A percentile compares a stretch with the other conserved stretches of the same genome.
Evolutionary conservation across 2,329 filamentous ascomycete genomes (phyloP).

Genomic region (Xylariaceae sp.): DNA sequence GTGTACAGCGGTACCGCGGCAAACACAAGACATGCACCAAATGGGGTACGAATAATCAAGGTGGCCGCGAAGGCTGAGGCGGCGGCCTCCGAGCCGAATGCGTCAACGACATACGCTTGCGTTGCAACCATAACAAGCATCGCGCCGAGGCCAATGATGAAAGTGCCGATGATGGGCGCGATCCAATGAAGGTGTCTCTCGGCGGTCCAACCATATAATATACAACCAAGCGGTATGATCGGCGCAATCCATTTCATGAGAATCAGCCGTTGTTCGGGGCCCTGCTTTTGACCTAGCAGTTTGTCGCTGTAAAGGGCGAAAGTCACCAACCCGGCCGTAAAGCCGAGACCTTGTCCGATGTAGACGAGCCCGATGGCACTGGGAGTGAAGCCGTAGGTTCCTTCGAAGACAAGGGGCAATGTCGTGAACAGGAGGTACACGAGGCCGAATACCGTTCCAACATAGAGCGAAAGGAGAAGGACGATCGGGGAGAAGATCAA

Average conservation of each 20-base stretch:
- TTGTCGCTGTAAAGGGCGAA: slow-evolving; percentile 15
- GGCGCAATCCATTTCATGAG: slow-evolving; percentile 19
- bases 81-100: slow-evolving; percentile 9
- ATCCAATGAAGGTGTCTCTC: slow-evolving; percentile 16
- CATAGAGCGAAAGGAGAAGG: slow-evolving; percentile 13
- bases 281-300: slow-evolving; percentile 6
- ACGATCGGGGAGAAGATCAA: slow-evolving; percentile 16
- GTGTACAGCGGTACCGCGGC: slow-evolving; percentile 12
- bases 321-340: slow-evolving; percentile 6
- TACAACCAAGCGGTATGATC: slow-evolving; percentile 10
- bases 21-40: slow-evolving; percentile 10
- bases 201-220: slow-evolving; percentile 18
- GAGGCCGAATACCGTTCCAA: slow-evolving; percentile 8
- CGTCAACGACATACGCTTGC: slow-evolving; percentile 7
- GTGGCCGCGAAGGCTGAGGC: slow-evolving; percentile 13
- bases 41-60: slow-evolving; percentile 7
- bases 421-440: slow-evolving; percentile 16
- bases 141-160: slow-evolving; percentile 13
- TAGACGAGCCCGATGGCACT: slow-evolving; percentile 13
- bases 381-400: slow-evolving; percentile 7
- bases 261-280: slow-evolving; percentile 14
- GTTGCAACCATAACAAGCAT: slow-evolving; percentile 11
- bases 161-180: slow-evolving; percentile 17
- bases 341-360: slow-evolving; percentile 12
- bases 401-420: slow-evolving; percentile 14